A percentile compares a stretch with the other conserved stretches of the same genome.
These are phyloP conservation scores for Saccharomycopsis malanga DNA, from an alignment of 805 yeast genomes.

Conservation along the genomic window DNA sequence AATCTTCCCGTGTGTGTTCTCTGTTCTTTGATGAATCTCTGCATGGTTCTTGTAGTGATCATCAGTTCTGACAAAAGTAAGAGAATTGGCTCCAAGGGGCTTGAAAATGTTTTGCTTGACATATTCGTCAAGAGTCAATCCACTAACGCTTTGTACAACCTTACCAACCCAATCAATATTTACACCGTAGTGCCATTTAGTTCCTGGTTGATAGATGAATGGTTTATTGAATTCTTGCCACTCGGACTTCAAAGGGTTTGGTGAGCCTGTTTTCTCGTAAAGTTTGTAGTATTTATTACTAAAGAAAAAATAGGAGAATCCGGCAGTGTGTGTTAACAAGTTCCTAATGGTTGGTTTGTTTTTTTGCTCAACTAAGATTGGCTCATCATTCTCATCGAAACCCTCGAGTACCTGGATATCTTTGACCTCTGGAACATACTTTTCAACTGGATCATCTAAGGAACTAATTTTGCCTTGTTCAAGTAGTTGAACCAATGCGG, in stretches of 20 bases:
- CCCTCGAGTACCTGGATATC: constrained; percentile 24
- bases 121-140: constrained; percentile 26
- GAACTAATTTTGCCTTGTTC: constrained; percentile 28
- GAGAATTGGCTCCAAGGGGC: constrained; percentile 26
- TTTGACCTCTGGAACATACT: constrained; percentile 27
- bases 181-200: constrained; percentile 30
- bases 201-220: constrained; percentile 30
- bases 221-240: constrained; percentile 25
- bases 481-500: constrained; percentile 29
- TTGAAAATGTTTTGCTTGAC: constrained; percentile 26
- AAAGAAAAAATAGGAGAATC: constrained; percentile 31
- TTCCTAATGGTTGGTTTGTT: constrained; percentile 28
- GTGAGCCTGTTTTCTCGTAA: constrained; percentile 18
- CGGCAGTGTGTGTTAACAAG: constrained; percentile 34
- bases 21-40: constrained; percentile 24
- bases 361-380: constrained; percentile 24
- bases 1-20: constrained; percentile 21
- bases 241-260: constrained; percentile 21
- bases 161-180: constrained; percentile 32
- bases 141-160: constrained; percentile 27
- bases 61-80: constrained; percentile 24
- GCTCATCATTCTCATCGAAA: constrained; percentile 24
- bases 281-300: constrained; percentile 23
- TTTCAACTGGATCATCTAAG: constrained; percentile 29
- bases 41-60: constrained; percentile 22